Base-by-base conservation (phyloP, 208 protist genomes). In the Herpetomonas tarakana region DNA sequence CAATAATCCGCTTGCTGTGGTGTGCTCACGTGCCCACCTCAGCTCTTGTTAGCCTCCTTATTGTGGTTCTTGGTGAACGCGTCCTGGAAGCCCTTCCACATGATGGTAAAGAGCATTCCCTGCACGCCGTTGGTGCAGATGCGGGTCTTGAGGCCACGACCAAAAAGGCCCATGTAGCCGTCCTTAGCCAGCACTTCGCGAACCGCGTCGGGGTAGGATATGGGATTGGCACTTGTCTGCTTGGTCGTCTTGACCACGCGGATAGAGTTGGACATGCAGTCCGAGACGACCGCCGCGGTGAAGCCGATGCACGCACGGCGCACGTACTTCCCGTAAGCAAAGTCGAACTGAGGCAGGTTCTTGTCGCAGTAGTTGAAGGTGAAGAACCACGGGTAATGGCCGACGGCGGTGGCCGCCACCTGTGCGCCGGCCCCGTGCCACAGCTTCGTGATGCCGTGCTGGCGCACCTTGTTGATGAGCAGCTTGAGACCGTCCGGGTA, bases 171-270 rank as follows among this genome's bases (percentile, higher is more conserved):
- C 2, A 56, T 47, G 25, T 56, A 68, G 47, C 54, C 54, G 35
- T 68, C 62, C 54, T 59, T 62, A 11, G 38, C 28, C 2, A 61
- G 2, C 7, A 61, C 30, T 46, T 68, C 54, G 31, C 29, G 29
- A 9, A 59, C 25, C 50, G 54, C 54, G 35, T 59, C 29, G 31
- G 31, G 30, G 62, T 68, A 59, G 18, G 62, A 57, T 45, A 68
- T 21, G n/a, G 51, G 44, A 11, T 30, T 54, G 28, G 27, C 44
- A 2, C 35, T 30, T 3, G 61, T 67, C 45, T 67, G 61, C 61
- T 67, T 67, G 3, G 61, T 59, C 39, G 61, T 67, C 61, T 67
- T 67, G 19, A 67, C 46, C n/a, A 67, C 61, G 53, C 61, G 61
- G 38, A 67, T 57, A 7, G 61, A 67, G 61, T 67, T 67, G 25